A percentile compares a stretch with the other conserved stretches of the same genome.
phyloP scores from a whole-genome alignment of 192 early-diverging fungal genomes.

The Podila minutissima region DNA sequence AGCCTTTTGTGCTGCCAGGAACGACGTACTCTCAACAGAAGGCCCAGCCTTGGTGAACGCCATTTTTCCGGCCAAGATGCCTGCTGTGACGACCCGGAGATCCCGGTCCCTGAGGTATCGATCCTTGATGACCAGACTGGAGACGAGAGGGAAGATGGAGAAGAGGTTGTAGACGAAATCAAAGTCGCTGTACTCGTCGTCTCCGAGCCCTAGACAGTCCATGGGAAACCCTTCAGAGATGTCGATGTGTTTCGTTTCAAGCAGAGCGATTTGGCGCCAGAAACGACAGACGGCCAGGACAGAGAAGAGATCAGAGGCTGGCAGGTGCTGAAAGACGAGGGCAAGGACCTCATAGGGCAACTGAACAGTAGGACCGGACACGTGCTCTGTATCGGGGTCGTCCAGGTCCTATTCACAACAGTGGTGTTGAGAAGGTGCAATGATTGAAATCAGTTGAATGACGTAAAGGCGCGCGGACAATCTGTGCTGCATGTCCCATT shows the following conservation, averaged over 20 bases:
- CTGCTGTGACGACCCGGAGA: conserved; percentile 47
- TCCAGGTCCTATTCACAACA: too few relatives aligned
- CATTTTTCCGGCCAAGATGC: conserved; percentile 46
- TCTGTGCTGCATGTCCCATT: too few relatives aligned
- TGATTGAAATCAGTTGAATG: background rate
- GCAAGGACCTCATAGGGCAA: conserved; percentile 38
- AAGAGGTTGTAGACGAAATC: conserved; percentile 46
- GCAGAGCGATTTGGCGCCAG: conserved; percentile 41
- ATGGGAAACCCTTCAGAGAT: conserved; percentile 39
- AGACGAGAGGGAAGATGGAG: conserved; percentile 41
- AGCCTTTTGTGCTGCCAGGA: conserved; percentile 8
- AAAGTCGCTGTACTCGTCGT: conserved; percentile 46
- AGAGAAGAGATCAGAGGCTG: conserved; percentile 42
- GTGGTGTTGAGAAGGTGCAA: background rate
- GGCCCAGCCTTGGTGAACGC: conserved; percentile 31
- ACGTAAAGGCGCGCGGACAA: too few relatives aligned
- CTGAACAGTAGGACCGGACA: conserved; percentile 1
- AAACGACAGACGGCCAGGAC: conserved; percentile 31
- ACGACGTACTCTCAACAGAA: conserved; percentile 1
- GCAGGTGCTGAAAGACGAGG: conserved; percentile 32
- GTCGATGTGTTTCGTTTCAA: conserved; percentile 41
- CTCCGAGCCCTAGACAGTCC: conserved; percentile 41
- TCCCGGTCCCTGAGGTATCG: conserved; percentile 41
- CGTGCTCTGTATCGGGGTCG: too few relatives aligned
- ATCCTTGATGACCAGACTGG: conserved; percentile 44